phyloP scores from a whole-genome alignment of 495 filamentous ascomycete species.

The Aspergillus carlsbadensis region DNA sequence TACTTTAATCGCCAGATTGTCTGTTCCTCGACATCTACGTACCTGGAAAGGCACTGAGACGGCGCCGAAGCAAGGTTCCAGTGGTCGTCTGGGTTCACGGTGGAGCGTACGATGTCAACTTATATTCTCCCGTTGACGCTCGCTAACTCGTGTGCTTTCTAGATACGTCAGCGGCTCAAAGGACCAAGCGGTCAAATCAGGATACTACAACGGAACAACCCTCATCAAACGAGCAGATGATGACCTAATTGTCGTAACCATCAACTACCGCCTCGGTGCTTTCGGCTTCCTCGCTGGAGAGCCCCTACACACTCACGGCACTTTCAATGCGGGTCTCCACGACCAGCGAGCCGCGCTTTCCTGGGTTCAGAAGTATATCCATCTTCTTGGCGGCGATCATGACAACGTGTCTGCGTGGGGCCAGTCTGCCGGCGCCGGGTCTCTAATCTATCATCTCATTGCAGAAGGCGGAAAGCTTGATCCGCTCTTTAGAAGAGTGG shows the following conservation, averaged over 20 bases:
- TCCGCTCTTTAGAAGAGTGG: constrained; percentile 45
- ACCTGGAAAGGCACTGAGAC: constrained; percentile 37
- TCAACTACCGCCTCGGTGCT: constrained; percentile 49
- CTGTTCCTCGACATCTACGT: constrained; percentile 44
- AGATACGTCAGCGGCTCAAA: constrained; percentile 24
- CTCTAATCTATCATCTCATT: constrained; percentile 40
- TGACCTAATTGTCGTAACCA: constrained; percentile 38
- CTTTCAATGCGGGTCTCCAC: constrained; percentile 46
- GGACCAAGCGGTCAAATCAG: constrained; percentile 23
- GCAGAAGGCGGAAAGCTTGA: constrained; percentile 40
- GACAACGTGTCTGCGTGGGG: constrained; percentile 42
- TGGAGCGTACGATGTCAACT: constrained; percentile 8
- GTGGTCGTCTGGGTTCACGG: constrained; percentile 34
- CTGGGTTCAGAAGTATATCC: constrained; percentile 30
- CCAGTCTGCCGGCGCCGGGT: constrained; percentile 36
- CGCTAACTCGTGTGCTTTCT: too few species aligned
- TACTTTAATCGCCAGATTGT: too few species aligned
- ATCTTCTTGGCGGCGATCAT: constrained; percentile 42
- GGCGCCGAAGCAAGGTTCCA: constrained; percentile 16
- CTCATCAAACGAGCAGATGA: constrained; percentile 29
- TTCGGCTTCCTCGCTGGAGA: constrained; percentile 54
- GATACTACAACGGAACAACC: constrained; percentile 11
- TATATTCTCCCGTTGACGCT: too few species aligned
- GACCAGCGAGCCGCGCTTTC: constrained; percentile 47
- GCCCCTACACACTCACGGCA: constrained; percentile 44